Base-by-base conservation (phyloP, 73 alveolate species). In the Durusdinium trenchii region DNA sequence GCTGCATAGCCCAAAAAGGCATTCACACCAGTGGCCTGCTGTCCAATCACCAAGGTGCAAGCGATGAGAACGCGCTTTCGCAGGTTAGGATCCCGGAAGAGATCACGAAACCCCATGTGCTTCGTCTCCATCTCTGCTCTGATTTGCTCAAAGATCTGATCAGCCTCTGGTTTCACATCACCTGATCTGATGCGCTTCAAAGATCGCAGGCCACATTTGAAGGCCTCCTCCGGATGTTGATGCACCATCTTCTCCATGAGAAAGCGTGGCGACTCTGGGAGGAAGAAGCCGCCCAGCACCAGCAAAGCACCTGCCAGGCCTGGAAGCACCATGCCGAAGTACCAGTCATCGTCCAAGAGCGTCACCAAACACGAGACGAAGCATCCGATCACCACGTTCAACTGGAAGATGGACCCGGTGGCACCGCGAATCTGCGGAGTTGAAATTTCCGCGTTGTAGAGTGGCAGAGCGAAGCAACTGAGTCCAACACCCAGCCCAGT, bases 1-100 rank as follows among this genome's bases (percentile, higher is more conserved):
- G 98, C 98, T 3, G 98, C 98, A 50, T 91, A 91, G 78, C 98
- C 98, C 64, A 91, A 61, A 64, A 91, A 91, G 75, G 98, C 98
- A 36, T 91, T 91, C 61, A 91, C 98, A 28, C 98, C 98, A 1
- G 98, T 69, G 79, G 89, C 43, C 67, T 91, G 98, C 61, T 91
- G 98, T 32, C 98, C 54, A 16, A 91, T 43, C 60, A 78, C 98
- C 60, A 91, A 42, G 52, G 90, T 35, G 60, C 98, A 76, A 32
- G 73, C 7, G 18, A 23, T 32, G 30, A 32, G 18, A 23, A 81
- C 91, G 35, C 91, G 91, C 36, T 81, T 81, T 3, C 91, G 91
- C 45, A 40, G 46, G 60, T 35, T 47, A 36, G 87, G 90, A 42
- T 91, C 85, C 35, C 50, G 35, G 57, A 91, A 91, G 73, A 91